These are phyloP conservation scores for Agrocybe pediades DNA, from an alignment of 768 basidiomycete genomes.

Conservation along the genomic window DNA sequence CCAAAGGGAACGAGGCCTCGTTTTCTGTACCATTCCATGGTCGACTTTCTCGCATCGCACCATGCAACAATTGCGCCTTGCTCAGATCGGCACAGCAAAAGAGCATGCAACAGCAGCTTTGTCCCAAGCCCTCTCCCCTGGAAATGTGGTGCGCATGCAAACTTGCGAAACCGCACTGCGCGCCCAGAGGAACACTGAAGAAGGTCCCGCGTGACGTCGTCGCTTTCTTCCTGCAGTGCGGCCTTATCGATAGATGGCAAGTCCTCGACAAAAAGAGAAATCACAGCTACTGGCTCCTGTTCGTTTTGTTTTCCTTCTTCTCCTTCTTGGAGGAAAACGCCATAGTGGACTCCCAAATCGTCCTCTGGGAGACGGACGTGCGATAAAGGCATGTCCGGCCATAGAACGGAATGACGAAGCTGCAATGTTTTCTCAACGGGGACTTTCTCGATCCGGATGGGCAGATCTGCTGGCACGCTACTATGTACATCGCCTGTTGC, in stretches of 20 bases:
- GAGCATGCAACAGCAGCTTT: constrained; percentile 42
- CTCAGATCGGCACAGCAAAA: constrained; percentile 40
- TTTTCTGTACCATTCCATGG: constrained; percentile 51
- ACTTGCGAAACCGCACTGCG: constrained; percentile 58
- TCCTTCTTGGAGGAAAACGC: constrained; percentile 46
- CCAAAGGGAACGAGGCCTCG: constrained; percentile 55
- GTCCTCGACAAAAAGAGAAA: constrained; percentile 55
- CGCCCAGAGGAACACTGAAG: constrained; percentile 1
- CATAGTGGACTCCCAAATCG: constrained; percentile 50
- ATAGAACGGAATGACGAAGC: constrained; percentile 59
- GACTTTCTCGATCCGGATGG: constrained; percentile 14
- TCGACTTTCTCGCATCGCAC: constrained; percentile 58
- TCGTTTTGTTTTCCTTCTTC: too few species aligned
- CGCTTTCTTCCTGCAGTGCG: not conserved
- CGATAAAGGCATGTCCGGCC: constrained; percentile 51
- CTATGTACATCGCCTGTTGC: too few species aligned
- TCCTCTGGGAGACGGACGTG: constrained; percentile 58
- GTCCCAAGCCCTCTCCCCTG: constrained; percentile 59
- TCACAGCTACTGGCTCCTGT: constrained; percentile 53
- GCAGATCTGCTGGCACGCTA: not conserved
- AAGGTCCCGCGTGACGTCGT: not conserved
- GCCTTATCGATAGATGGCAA: constrained; percentile 36
- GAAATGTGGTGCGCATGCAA: constrained; percentile 53
- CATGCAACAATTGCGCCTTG: constrained; percentile 45
- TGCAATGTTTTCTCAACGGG: constrained; percentile 37